Evolutionary conservation across 345 rosid genomes (phyloP).

Genomic region (Eucalyptus victrix): DNA sequence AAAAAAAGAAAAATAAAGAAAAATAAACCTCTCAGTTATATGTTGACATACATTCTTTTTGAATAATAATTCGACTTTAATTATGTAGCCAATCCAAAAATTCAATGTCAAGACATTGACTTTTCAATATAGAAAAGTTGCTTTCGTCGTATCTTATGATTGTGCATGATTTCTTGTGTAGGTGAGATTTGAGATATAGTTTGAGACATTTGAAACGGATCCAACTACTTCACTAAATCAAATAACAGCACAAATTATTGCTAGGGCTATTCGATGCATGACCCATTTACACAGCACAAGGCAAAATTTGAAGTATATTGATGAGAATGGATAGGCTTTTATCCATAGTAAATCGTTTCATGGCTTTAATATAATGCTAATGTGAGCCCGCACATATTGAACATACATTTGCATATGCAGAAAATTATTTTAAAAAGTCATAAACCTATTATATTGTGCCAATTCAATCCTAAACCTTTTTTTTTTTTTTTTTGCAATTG

Average conservation of each 20-base stretch:
- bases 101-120: not conserved
- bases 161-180: not conserved
- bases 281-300: not conserved
- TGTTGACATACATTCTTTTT: not conserved
- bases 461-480: no score
- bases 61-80: not conserved
- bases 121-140: not conserved
- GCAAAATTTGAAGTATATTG: not conserved
- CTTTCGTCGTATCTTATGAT: not conserved
- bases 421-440: no score
- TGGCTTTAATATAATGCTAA: not conserved
- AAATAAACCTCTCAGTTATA: not conserved
- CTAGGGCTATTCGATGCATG: not conserved
- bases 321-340: not conserved
- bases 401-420: no score
- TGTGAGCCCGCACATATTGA: no score
- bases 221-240: not conserved
- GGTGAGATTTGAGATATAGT: not conserved
- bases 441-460: fast-evolving
- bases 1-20: fast-evolving
- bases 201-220: not conserved
- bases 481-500: no score
- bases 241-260: not conserved
- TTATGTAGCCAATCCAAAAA: not conserved
- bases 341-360: not conserved